Evolutionary conservation across 805 yeast species (phyloP).

Genomic region (Teunomyces panamensis): DNA sequence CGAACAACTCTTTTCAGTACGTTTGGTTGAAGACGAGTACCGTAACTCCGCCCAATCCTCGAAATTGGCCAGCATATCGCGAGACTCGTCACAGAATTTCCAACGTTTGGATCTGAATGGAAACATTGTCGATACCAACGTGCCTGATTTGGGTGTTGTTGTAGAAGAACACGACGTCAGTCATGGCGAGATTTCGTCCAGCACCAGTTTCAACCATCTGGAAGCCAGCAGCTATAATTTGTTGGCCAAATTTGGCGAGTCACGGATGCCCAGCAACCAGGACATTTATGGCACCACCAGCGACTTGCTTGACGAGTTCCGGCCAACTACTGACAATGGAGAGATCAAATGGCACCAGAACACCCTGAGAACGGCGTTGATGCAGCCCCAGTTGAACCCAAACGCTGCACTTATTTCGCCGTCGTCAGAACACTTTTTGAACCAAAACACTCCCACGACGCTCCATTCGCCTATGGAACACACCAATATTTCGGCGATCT

Average conservation of each 20-base stretch:
- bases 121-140: conserved; percentile 29
- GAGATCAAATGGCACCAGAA: conserved; percentile 28
- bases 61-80: conserved; percentile 21
- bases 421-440: conserved; percentile 9
- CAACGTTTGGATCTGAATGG: conserved; percentile 47
- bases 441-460: conserved; percentile 7
- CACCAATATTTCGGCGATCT: conserved; percentile 19
- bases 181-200: conserved; percentile 7
- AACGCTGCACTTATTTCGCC: conserved; percentile 9
- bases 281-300: conserved; percentile 11
- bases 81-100: conserved; percentile 35
- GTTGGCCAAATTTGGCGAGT: conserved; percentile 17
- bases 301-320: conserved; percentile 27
- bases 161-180: conserved; percentile 24
- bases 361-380: conserved; percentile 4
- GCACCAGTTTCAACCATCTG: conserved; percentile 8
- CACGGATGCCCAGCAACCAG: conserved; percentile 14
- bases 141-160: conserved; percentile 28
- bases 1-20: conserved; percentile 74
- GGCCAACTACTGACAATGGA: conserved; percentile 27
- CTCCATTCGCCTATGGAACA: conserved; percentile 10
- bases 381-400: background rate
- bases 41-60: conserved; percentile 31
- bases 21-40: conserved; percentile 59
- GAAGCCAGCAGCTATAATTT: conserved; percentile 16